phyloP scores from a whole-genome alignment of 306 rosid species.

The Macrotyloma uniflorum region DNA sequence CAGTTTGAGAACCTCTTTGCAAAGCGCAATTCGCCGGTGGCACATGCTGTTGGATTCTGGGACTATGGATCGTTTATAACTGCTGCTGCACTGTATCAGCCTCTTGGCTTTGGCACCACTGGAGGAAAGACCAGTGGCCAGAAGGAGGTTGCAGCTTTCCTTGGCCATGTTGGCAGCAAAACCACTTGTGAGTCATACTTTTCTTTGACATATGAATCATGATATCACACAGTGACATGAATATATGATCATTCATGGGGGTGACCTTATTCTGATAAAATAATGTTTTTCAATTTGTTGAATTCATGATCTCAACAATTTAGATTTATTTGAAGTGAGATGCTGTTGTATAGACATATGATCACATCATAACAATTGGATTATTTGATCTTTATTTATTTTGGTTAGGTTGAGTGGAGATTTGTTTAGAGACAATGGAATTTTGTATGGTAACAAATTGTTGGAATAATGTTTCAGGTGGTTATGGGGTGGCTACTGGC shows the following conservation, averaged over 20 bases:
- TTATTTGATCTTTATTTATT: conserved; percentile 5
- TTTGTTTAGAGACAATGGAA: conserved; percentile 3
- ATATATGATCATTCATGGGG: background rate
- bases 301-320: background rate
- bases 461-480: conserved; percentile 61
- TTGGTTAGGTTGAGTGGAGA: background rate
- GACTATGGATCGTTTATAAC: conserved; percentile 76
- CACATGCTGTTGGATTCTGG: conserved; percentile 95
- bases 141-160: conserved; percentile 89
- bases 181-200: conserved; percentile 75
- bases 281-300: background rate
- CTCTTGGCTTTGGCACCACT: conserved; percentile 87
- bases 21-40: conserved; percentile 76
- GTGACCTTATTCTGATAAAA: background rate
- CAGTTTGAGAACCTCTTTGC: conserved; percentile 89
- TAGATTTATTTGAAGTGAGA: background rate
- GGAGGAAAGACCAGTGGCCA: conserved; percentile 69
- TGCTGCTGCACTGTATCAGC: conserved; percentile 76
- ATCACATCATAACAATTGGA: background rate
- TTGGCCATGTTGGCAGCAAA: conserved; percentile 88
- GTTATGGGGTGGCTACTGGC: conserved; percentile 97
- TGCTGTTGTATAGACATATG: background rate
- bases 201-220: background rate
- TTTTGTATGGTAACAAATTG: background rate
- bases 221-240: background rate